These are phyloP conservation scores for Coemansia sp. DNA, from an alignment of 192 early-diverging fungal species.

Conservation along the genomic window DNA sequence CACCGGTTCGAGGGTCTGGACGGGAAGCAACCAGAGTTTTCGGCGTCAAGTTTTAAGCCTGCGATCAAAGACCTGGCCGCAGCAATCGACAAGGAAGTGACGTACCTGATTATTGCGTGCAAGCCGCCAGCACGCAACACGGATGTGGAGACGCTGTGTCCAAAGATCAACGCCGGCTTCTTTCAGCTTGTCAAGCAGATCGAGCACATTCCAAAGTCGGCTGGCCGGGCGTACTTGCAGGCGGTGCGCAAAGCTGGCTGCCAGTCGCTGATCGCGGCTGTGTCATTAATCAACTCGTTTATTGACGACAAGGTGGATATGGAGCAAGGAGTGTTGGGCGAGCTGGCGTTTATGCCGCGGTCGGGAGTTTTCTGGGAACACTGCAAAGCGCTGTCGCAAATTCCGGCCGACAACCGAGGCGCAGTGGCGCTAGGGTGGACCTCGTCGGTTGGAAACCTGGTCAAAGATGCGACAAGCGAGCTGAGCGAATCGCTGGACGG, in stretches of 20 bases:
- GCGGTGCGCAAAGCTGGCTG: slow-evolving; percentile 31
- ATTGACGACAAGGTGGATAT: slow-evolving; percentile 32
- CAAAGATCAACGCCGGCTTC: slow-evolving; percentile 46
- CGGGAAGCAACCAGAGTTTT: slow-evolving; percentile 9
- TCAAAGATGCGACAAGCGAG: slow-evolving; percentile 42
- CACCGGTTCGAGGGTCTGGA: slow-evolving; percentile 28
- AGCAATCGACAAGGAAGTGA: slow-evolving; percentile 46
- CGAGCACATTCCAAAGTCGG: slow-evolving; percentile 27
- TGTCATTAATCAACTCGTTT: slow-evolving; percentile 38
- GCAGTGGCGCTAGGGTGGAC: slow-evolving; percentile 25
- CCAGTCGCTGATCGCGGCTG: slow-evolving; percentile 22
- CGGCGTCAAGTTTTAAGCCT: slow-evolving; percentile 19
- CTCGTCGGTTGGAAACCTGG: slow-evolving; percentile 11
- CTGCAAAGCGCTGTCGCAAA: slow-evolving; percentile 38
- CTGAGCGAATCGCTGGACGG: slow-evolving; percentile 18
- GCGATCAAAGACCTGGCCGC: slow-evolving; percentile 19
- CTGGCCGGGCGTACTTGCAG: slow-evolving; percentile 31
- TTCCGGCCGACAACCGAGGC: slow-evolving; percentile 35
- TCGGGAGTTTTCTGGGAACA: slow-evolving; percentile 50
- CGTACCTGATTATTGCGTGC: slow-evolving; percentile 42
- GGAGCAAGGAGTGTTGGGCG: slow-evolving; percentile 13
- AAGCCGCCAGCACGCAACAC: slow-evolving; percentile 37
- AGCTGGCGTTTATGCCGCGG: slow-evolving; percentile 23
- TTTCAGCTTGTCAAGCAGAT: slow-evolving; percentile 41
- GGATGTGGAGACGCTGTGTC: slow-evolving; percentile 31